A percentile compares a stretch with the other conserved stretches of the same genome.
phyloP scores from a whole-genome alignment of 495 filamentous ascomycete species.

The Chlorociboria aeruginascens region DNA sequence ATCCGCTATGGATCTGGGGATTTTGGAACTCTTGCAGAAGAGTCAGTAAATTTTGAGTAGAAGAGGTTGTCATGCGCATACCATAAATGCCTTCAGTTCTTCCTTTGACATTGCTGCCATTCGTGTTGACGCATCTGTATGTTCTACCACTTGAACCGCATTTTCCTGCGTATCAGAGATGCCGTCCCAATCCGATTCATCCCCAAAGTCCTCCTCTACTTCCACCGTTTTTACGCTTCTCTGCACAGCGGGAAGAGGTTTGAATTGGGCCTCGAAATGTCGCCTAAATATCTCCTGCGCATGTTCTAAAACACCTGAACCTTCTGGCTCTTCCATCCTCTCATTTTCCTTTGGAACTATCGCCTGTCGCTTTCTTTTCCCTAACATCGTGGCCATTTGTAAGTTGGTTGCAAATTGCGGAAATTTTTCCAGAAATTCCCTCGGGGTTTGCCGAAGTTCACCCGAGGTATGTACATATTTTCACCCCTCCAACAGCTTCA shows the following conservation, averaged over 20 bases:
- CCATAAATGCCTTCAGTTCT: constrained; percentile 70
- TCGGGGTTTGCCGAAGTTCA: constrained; percentile 1
- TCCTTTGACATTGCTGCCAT: constrained; percentile 41
- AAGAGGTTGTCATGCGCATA: constrained; percentile 22
- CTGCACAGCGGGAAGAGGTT: constrained; percentile 43
- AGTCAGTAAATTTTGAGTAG: not conserved
- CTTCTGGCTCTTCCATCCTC: not conserved
- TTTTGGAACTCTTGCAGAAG: constrained; percentile 36
- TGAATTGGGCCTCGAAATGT: constrained; percentile 81
- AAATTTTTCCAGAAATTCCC: no score
- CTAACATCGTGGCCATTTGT: constrained; percentile 19
- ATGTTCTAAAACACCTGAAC: constrained; percentile 8
- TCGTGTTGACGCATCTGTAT: constrained; percentile 30
- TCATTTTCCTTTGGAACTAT: not conserved
- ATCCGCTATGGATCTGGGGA: constrained; percentile 27
- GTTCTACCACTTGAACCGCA: constrained; percentile 52
- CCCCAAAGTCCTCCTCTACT: constrained; percentile 9
- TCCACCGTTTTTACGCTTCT: constrained; percentile 12
- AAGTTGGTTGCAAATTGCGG: not conserved
- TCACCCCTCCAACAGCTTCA: constrained; percentile 2
- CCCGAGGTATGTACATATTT: not conserved
- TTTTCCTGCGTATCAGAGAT: constrained; percentile 29
- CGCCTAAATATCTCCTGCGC: constrained; percentile 54
- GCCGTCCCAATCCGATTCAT: constrained; percentile 55
- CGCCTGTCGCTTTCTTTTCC: constrained; percentile 25